phyloP scores from a whole-genome alignment of 2,329 filamentous ascomycete genomes.

The Hortaea sp. region DNA sequence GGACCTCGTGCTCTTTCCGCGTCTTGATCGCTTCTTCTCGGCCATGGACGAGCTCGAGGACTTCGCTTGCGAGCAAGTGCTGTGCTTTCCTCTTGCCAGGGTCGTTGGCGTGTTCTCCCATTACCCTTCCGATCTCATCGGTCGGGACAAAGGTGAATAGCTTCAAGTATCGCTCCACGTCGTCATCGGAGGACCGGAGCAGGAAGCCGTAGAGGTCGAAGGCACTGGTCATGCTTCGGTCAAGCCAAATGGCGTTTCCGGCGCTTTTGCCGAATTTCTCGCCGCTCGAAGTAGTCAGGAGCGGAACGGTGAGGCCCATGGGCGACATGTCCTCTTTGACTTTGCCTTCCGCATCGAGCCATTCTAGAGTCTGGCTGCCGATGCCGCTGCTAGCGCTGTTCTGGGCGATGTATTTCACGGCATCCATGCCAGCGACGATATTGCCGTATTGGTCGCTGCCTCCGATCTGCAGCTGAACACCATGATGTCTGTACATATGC shows the following conservation, averaged over 20 bases:
- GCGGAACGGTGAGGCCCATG: conserved; percentile 80
- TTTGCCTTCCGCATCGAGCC: conserved; percentile 24
- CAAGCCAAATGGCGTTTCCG: conserved; percentile 90
- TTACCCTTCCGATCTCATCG: conserved; percentile 53
- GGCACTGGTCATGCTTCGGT: conserved; percentile 64
- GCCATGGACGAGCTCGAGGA: conserved; percentile 72
- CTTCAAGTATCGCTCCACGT: conserved; percentile 72
- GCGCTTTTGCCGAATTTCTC: conserved; percentile 92
- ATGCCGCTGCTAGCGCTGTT: conserved; percentile 15
- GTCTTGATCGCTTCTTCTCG: conserved; percentile 52
- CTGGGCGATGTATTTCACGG: conserved; percentile 64
- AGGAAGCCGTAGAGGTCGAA: conserved; percentile 91
- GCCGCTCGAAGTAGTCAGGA: conserved; percentile 75
- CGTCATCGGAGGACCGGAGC: conserved; percentile 67
- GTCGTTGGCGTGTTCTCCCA: conserved; percentile 57
- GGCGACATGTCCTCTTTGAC: conserved; percentile 41
- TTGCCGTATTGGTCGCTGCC: conserved; percentile 96
- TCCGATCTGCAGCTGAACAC: conserved; percentile 78
- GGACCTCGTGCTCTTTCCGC: conserved; percentile 44
- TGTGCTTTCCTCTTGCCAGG: conserved; percentile 69
- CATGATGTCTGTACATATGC: conserved; percentile 62
- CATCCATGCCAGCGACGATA: conserved; percentile 80
- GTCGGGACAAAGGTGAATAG: conserved; percentile 83
- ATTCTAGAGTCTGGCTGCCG: conserved; percentile 2
- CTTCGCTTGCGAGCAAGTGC: conserved; percentile 71